Evolutionary conservation across 1,139 yeast genomes (phyloP).

Genomic region (Saccharomycopsis hybrid): DNA sequence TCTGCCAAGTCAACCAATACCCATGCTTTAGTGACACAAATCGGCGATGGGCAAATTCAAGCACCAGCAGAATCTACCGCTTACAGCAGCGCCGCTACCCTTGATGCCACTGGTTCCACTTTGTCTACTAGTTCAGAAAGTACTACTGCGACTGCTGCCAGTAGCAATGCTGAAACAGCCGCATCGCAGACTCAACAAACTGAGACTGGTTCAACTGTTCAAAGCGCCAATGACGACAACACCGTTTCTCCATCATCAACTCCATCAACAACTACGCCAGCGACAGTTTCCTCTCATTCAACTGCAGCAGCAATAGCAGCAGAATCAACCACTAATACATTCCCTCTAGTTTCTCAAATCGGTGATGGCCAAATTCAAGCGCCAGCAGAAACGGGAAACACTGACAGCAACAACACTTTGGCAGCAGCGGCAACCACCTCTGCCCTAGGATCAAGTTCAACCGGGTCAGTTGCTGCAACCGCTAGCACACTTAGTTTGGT

Average conservation of each 20-base stretch:
- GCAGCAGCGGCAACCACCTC: too few species aligned
- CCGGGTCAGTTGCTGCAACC: background rate
- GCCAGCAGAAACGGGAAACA: background rate
- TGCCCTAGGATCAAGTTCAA: too few species aligned
- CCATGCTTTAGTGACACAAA: slow-evolving; percentile 13
- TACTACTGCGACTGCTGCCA: slow-evolving; percentile 1
- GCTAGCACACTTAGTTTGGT: slow-evolving; percentile 10
- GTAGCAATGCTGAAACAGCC: background rate
- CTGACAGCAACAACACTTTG: too few species aligned
- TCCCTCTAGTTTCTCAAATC: slow-evolving; percentile 15
- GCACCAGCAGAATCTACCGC: slow-evolving; percentile 2
- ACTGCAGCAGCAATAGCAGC: slow-evolving; percentile 1
- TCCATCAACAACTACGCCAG: background rate
- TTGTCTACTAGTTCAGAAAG: background rate
- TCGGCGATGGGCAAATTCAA: slow-evolving; percentile 15
- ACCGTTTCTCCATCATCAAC: background rate
- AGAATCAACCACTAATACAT: slow-evolving; percentile 5
- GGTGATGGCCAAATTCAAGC: slow-evolving; percentile 18
- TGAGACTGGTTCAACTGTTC: background rate
- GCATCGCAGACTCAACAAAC: background rate
- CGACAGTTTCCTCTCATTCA: background rate
- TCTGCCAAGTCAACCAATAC: slow-evolving; percentile 7
- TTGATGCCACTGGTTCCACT: background rate
- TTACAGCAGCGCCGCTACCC: background rate
- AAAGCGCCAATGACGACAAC: background rate